Conservation (phyloP, 2,329 filamentous ascomycete genomes). For the Knufia fluminis region DNA sequence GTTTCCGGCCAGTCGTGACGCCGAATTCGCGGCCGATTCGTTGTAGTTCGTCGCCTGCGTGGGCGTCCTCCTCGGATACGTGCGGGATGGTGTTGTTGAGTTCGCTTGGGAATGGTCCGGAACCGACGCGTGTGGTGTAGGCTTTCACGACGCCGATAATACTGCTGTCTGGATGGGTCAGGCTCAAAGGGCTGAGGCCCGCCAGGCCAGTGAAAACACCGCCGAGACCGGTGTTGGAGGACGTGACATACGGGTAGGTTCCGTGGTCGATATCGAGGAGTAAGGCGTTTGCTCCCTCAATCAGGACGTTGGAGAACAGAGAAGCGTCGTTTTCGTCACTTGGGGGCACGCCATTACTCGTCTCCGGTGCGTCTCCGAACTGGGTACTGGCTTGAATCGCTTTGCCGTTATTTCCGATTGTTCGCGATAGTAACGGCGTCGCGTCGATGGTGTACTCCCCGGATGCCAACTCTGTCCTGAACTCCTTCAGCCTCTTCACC, state of each 20-base stretch:
- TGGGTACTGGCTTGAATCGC: constrained; percentile 29
- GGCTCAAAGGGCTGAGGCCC: constrained; percentile 46
- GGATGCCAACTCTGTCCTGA: constrained; percentile 35
- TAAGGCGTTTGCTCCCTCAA: constrained; percentile 56
- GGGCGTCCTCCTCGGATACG: constrained; percentile 15
- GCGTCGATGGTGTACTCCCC: constrained; percentile 43
- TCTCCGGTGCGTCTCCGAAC: constrained; percentile 24
- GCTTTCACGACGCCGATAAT: constrained; percentile 58
- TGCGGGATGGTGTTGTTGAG: constrained; percentile 15
- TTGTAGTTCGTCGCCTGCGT: constrained; percentile 41
- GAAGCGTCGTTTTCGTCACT: constrained; percentile 33
- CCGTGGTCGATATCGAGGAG: constrained; percentile 52
- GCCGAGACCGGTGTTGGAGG: constrained; percentile 39
- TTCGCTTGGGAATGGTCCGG: constrained; percentile 56
- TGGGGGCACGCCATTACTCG: constrained; percentile 22
- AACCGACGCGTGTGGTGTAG: constrained; percentile 52
- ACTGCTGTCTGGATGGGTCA: constrained; percentile 35
- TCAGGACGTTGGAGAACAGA: constrained; percentile 48
- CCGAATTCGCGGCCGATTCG: constrained; percentile 44
- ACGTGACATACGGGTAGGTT: constrained; percentile 42
- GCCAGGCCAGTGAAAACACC: constrained; percentile 50
- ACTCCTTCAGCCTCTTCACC: constrained; percentile 39
- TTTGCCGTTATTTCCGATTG: constrained; percentile 16
- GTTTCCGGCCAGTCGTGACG: constrained; percentile 51
- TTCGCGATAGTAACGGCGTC: constrained; percentile 19